Evolutionary conservation across 2,329 filamentous ascomycete species (phyloP).

Genomic region (Trichoderma sp.): DNA sequence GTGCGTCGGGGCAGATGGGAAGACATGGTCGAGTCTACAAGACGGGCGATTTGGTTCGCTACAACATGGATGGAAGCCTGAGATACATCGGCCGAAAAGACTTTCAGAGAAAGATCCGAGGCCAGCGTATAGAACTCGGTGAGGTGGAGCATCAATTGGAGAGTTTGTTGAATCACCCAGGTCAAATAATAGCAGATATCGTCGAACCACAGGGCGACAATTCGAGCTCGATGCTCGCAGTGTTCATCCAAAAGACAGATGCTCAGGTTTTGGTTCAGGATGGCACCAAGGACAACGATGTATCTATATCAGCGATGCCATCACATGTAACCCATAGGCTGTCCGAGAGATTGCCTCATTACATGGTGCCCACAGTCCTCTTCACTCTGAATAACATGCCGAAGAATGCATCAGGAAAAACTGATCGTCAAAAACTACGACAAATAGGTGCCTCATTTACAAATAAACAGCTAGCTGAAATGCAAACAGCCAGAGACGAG

Average conservation of each 20-base stretch:
- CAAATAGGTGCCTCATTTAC: not conserved
- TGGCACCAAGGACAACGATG: slow-evolving; percentile 9
- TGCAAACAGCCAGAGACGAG: not conserved
- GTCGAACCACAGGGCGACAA: not conserved
- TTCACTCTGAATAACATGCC: not conserved
- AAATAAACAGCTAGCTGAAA: not conserved
- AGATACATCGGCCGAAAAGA: slow-evolving; percentile 27
- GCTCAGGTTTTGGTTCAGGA: slow-evolving; percentile 7
- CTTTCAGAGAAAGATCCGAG: slow-evolving; percentile 42
- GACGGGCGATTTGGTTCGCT: slow-evolving; percentile 29
- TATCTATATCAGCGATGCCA: not conserved
- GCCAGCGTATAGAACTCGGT: slow-evolving; percentile 49
- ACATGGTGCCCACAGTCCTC: not conserved
- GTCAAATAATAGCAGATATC: not conserved
- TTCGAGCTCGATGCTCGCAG: not conserved
- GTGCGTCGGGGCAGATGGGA: slow-evolving; percentile 24
- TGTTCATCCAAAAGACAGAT: not conserved
- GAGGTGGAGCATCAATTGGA: slow-evolving; percentile 18
- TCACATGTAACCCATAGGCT: not conserved
- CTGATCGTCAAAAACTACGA: not conserved
- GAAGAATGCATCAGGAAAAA: not conserved
- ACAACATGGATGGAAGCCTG: slow-evolving; percentile 30
- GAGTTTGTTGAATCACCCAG: not conserved
- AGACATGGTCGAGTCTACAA: slow-evolving; percentile 21
- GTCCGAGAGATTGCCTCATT: not conserved